Conservation (phyloP, 2,329 filamentous ascomycete species). For the Talaromyces verruculosus region DNA sequence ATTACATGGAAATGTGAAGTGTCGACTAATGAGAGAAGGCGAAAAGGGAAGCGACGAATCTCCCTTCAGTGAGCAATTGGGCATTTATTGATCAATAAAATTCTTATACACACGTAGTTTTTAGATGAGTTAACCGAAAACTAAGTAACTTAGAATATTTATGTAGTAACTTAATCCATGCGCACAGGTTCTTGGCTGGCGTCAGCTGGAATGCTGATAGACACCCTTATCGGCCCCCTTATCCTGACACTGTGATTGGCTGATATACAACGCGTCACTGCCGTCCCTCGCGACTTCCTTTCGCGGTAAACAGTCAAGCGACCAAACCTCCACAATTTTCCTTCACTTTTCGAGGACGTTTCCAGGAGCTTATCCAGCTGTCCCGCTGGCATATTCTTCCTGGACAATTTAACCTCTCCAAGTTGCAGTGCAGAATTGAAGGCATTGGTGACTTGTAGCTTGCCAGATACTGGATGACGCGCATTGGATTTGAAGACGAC, state of each 20-base stretch:
- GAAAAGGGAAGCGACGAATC: no score
- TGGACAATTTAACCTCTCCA: neutral
- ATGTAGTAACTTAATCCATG: neutral
- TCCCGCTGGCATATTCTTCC: slow-evolving; percentile 17
- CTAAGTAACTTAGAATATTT: neutral
- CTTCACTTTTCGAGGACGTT: neutral
- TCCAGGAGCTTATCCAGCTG: slow-evolving; percentile 16
- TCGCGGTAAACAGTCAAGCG: slow-evolving; percentile 21
- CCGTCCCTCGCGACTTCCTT: slow-evolving; percentile 9
- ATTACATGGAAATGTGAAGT: neutral
- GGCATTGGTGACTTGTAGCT: neutral
- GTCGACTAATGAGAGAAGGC: no score
- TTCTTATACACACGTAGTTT: neutral
- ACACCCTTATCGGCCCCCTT: neutral
- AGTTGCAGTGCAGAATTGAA: neutral
- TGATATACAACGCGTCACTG: slow-evolving; percentile 10
- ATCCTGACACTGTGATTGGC: slow-evolving; percentile 10
- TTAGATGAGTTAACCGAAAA: neutral
- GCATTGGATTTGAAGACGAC: neutral
- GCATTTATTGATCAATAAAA: neutral
- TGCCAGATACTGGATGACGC: slow-evolving; percentile 2
- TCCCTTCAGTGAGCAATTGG: no score
- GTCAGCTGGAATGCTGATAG: neutral
- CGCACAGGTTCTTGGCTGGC: neutral
- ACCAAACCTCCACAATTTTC: neutral